These are phyloP conservation scores for Carex scoparia DNA, from an alignment of 176 grass and related monocot species.

Conservation along the genomic window DNA sequence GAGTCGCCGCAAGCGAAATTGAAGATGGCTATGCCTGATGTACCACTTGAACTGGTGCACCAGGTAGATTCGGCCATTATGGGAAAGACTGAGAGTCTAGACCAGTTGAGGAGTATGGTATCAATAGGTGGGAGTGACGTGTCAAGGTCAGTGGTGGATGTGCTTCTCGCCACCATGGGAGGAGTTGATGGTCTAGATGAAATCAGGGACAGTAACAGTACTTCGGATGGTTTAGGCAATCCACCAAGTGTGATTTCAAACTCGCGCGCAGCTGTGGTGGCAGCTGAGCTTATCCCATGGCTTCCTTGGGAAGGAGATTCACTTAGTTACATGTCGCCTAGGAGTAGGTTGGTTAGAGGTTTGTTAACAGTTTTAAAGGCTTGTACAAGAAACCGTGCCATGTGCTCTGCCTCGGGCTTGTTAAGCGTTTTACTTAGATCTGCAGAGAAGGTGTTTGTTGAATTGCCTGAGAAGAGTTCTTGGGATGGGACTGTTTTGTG, in stretches of 20 bases:
- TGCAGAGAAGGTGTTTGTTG: constrained; percentile 55
- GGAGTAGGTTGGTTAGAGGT: constrained; percentile 60
- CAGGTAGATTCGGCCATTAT: constrained; percentile 78
- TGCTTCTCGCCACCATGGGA: constrained; percentile 78
- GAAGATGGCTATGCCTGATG: constrained; percentile 41
- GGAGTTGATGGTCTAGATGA: constrained; percentile 64
- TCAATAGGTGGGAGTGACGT: constrained; percentile 26
- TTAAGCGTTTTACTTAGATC: constrained; percentile 53
- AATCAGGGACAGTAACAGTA: constrained; percentile 28
- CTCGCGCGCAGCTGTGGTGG: constrained; percentile 50
- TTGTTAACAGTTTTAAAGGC: constrained; percentile 54
- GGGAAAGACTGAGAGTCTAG: constrained; percentile 42
- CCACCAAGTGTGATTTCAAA: constrained; percentile 70
- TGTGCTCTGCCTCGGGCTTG: constrained; percentile 81
- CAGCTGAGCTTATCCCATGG: constrained; percentile 54
- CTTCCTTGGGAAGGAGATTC: constrained; percentile 71
- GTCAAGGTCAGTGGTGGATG: constrained; percentile 61
- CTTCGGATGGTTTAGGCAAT: constrained; percentile 26
- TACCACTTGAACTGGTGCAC: constrained; percentile 55
- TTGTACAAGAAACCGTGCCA: constrained; percentile 82
- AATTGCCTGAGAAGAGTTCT: constrained; percentile 25
- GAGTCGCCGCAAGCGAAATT: constrained; percentile 23
- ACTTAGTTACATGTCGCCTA: constrained; percentile 45
- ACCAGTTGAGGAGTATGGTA: constrained; percentile 42
- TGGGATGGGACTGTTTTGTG: constrained; percentile 64